Evolutionary conservation across 768 basidiomycete species (phyloP).

Genomic region (Leccinum uliginosum): DNA sequence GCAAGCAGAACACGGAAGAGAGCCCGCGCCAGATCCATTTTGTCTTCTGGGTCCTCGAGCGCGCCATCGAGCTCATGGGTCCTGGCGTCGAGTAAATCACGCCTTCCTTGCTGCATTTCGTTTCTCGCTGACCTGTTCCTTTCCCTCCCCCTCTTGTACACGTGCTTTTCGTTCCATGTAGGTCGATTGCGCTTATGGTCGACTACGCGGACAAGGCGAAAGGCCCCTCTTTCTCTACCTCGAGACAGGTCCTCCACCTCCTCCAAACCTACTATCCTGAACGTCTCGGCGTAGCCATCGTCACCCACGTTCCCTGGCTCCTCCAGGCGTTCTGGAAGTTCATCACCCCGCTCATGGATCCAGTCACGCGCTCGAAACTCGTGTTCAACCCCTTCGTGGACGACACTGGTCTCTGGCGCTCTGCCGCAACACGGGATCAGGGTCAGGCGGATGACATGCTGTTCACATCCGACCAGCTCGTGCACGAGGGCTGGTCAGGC

Average conservation of each 20-base stretch:
- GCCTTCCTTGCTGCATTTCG: background rate
- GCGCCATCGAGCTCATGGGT: conserved; percentile 70
- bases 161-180: conserved; percentile 21
- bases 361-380: conserved; percentile 70
- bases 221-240: conserved; percentile 38
- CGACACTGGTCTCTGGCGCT: conserved; percentile 24
- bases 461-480: conserved; percentile 67
- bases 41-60: conserved; percentile 75
- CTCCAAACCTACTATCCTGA: conserved; percentile 86
- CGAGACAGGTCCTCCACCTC: conserved; percentile 50
- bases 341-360: conserved; percentile 79
- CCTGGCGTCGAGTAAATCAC: conserved; percentile 75
- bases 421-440: conserved; percentile 20
- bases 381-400: conserved; percentile 59
- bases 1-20: conserved; percentile 76
- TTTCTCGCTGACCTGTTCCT: background rate
- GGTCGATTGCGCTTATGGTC: conserved; percentile 67
- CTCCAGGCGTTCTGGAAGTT: conserved; percentile 72
- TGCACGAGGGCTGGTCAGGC: conserved; percentile 70
- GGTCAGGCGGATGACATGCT: conserved; percentile 29
- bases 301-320: conserved; percentile 79
- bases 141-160: background rate
- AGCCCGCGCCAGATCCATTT: conserved; percentile 68
- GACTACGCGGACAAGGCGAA: conserved; percentile 75
- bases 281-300: conserved; percentile 68